Evolutionary conservation across 129 eudicot species (phyloP).

Genomic region (Escallonia rubra): DNA sequence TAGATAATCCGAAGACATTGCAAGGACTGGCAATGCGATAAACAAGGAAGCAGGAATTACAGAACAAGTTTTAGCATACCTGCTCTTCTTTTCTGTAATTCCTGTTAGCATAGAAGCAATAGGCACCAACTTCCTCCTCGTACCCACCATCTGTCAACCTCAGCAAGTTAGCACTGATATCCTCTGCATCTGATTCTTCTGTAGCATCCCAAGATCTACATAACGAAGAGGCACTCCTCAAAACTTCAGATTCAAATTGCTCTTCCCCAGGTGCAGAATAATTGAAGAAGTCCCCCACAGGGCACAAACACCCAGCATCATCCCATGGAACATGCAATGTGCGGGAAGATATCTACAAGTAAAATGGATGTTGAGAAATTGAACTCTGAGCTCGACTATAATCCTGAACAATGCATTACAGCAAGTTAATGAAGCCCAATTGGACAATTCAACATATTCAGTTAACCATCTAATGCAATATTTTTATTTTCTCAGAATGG

Average conservation of each 20-base stretch:
- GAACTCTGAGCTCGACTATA: neutral
- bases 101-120: slow-evolving; percentile 80
- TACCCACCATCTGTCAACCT: slow-evolving; percentile 85
- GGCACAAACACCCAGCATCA: slow-evolving; percentile 92
- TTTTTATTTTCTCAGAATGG: too few relatives aligned
- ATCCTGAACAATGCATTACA: neutral
- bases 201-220: slow-evolving; percentile 2
- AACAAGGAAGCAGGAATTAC: too few relatives aligned
- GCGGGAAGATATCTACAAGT: slow-evolving; percentile 79
- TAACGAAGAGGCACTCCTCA: slow-evolving; percentile 4
- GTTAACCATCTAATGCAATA: neutral
- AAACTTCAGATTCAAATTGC: slow-evolving; percentile 18
- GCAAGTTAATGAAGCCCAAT: neutral
- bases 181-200: slow-evolving; percentile 11
- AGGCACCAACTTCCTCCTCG: slow-evolving; percentile 51
- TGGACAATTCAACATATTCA: neutral
- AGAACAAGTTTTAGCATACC: slow-evolving; percentile 31
- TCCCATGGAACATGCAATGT: slow-evolving; percentile 98
- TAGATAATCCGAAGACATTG: too few relatives aligned
- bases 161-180: slow-evolving; percentile 23
- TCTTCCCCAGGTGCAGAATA: slow-evolving; percentile 88
- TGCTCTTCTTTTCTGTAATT: slow-evolving; percentile 67
- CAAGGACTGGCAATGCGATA: too few relatives aligned
- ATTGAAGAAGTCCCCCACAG: slow-evolving; percentile 91
- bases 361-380: slow-evolving; percentile 3